A percentile compares a stretch with the other conserved stretches of the same genome.
phyloP scores from a whole-genome alignment of 2,329 filamentous ascomycete genomes.

The Microdochium trichocladiopsis region DNA sequence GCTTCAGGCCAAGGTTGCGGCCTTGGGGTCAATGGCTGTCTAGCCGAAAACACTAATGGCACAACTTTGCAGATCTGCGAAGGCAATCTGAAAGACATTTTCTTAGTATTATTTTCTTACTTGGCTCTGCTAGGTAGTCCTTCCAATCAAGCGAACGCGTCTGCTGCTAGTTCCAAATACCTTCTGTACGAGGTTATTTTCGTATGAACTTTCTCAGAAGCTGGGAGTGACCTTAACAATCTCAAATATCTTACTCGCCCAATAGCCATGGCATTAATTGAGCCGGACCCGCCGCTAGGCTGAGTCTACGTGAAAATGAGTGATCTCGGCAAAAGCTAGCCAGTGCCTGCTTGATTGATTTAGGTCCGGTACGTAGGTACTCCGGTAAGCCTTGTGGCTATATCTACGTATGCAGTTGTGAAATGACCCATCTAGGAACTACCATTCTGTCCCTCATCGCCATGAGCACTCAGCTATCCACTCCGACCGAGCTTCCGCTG shows the following conservation, averaged over 20 bases:
- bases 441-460: too few relatives aligned
- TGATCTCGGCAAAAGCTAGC: not conserved
- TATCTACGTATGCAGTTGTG: too few relatives aligned
- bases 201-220: not conserved
- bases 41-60: not conserved
- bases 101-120: not conserved
- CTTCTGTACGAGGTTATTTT: not conserved
- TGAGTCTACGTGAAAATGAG: not conserved
- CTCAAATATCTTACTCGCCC: not conserved
- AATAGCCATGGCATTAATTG: not conserved
- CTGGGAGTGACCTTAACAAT: not conserved
- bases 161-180: not conserved
- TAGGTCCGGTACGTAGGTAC: too few relatives aligned
- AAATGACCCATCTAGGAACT: too few relatives aligned
- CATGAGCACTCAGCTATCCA: too few relatives aligned
- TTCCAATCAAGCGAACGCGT: not conserved
- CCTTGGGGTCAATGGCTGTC: not conserved
- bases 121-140: not conserved
- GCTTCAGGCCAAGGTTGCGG: not conserved
- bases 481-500: too few relatives aligned
- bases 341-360: too few relatives aligned
- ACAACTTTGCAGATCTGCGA: not conserved
- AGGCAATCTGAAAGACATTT: not conserved
- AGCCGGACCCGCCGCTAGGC: not conserved
- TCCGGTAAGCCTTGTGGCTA: too few relatives aligned